phyloP scores from a whole-genome alignment of 345 rosid genomes.

The Populus deltoides region DNA sequence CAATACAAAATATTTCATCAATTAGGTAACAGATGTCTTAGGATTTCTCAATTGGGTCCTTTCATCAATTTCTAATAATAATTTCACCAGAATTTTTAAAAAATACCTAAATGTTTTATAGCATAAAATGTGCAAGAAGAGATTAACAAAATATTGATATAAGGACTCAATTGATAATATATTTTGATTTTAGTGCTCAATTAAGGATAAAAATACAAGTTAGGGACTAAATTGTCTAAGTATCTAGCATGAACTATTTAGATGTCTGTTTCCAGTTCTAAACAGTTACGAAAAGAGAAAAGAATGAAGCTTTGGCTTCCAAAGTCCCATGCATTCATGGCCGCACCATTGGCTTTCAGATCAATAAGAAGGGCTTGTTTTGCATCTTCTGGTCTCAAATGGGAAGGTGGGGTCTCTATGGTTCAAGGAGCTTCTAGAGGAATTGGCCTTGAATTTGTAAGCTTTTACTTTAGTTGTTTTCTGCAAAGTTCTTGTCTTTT shows the following conservation, averaged over 20 bases:
- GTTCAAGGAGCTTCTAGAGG: constrained; percentile 96
- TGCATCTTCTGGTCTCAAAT: constrained; percentile 28
- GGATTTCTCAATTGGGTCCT: no score
- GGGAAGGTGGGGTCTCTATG: constrained; percentile 81
- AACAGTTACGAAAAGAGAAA: not conserved
- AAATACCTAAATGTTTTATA: no score
- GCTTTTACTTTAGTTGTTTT: constrained; percentile 1
- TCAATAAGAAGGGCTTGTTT: constrained; percentile 10
- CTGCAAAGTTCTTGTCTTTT: not conserved
- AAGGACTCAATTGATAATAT: not conserved
- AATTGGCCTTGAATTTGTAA: constrained; percentile 85
- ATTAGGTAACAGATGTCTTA: not conserved
- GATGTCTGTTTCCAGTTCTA: not conserved
- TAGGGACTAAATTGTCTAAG: not conserved
- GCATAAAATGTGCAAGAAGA: not conserved
- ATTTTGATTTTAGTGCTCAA: no score
- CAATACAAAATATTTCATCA: no score
- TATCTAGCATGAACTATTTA: not conserved
- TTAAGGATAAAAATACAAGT: no score
- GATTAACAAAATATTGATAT: no score
- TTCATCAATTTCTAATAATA: not conserved
- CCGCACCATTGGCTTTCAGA: constrained; percentile 8
- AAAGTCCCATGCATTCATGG: constrained; percentile 1
- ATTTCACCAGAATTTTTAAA: no score
- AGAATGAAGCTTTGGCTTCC: constrained; percentile 15